Conservation (phyloP, 495 filamentous ascomycete genomes). For the Aspergillus sclerotiicarbonarius region DNA sequence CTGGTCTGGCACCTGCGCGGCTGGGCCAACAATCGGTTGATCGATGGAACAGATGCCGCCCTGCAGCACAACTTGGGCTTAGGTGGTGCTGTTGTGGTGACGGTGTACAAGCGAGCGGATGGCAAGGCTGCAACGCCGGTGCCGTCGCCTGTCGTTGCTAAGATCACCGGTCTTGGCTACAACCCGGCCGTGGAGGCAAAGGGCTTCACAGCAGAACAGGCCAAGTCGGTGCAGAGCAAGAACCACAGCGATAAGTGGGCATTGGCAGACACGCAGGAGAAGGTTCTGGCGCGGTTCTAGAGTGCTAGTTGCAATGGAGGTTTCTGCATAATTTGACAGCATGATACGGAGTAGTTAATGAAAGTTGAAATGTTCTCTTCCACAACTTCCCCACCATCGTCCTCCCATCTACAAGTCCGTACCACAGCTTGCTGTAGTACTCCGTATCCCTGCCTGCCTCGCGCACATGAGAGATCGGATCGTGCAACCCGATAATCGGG, state of each 20-base stretch:
- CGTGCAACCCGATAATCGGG: no score
- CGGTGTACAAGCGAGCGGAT: conserved; percentile 87
- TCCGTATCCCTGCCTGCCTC: no score
- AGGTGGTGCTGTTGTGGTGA: conserved; percentile 87
- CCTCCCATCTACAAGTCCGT: no score
- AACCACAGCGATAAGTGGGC: conserved; percentile 68
- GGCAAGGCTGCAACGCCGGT: conserved; percentile 59
- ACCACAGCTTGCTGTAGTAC: no score
- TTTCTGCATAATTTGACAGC: conserved; percentile 7
- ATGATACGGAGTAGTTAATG: no score
- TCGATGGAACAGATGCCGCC: conserved; percentile 64
- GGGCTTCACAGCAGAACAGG: conserved; percentile 78
- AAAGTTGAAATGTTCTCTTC: not conserved
- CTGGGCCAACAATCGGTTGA: conserved; percentile 88
- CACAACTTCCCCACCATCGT: no score
- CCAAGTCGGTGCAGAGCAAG: conserved; percentile 67
- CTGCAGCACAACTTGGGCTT: conserved; percentile 94
- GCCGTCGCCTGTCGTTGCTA: conserved; percentile 56
- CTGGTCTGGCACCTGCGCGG: conserved; percentile 94
- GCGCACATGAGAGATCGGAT: no score
- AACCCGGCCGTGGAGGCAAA: conserved; percentile 90
- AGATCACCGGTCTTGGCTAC: conserved; percentile 71
- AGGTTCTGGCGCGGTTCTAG: conserved; percentile 64
- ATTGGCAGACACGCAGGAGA: conserved; percentile 67
- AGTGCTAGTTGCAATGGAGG: not conserved